phyloP scores from a whole-genome alignment of 805 yeast species.

The Yamadazyma takamatsuzukensis region DNA sequence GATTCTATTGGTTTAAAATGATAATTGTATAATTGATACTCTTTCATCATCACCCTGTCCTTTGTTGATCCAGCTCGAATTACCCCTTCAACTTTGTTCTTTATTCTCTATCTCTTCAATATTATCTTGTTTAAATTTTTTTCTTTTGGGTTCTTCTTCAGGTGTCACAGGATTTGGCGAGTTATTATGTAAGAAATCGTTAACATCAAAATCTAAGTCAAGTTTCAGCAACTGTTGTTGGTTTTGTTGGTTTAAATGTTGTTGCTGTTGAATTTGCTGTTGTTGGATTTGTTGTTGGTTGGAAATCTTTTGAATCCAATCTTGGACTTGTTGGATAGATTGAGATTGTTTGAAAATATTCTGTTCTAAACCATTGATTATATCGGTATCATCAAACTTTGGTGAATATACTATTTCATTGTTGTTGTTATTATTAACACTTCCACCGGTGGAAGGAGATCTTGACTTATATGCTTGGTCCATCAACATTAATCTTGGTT shows the following conservation, averaged over 20 bases:
- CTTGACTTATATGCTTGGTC: slow-evolving; percentile 29
- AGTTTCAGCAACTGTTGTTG: slow-evolving; percentile 9
- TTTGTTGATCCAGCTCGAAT: no score
- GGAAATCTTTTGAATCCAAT: slow-evolving; percentile 46
- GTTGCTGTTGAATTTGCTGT: slow-evolving; percentile 10
- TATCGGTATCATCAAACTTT: slow-evolving; percentile 10
- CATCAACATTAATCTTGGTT: slow-evolving; percentile 40
- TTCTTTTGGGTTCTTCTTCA: slow-evolving; percentile 8
- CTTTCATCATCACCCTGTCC: no score
- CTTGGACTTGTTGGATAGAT: slow-evolving; percentile 53
- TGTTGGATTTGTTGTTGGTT: slow-evolving; percentile 20
- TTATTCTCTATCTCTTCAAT: slow-evolving; percentile 11
- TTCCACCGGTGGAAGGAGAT: slow-evolving; percentile 1
- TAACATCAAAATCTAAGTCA: slow-evolving; percentile 14
- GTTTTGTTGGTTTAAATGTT: slow-evolving; percentile 17
- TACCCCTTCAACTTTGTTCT: no score
- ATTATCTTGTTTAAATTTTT: slow-evolving; percentile 8
- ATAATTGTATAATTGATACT: no score
- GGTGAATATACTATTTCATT: no score
- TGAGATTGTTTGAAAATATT: slow-evolving; percentile 48
- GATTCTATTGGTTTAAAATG: no score
- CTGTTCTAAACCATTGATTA: slow-evolving; percentile 40
- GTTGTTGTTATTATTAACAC: slow-evolving; percentile 16
- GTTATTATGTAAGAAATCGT: slow-evolving; percentile 11
- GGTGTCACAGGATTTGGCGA: slow-evolving; percentile 10